Evolutionary conservation across 805 yeast species (phyloP).

Genomic region (Yarrowia deformans): DNA sequence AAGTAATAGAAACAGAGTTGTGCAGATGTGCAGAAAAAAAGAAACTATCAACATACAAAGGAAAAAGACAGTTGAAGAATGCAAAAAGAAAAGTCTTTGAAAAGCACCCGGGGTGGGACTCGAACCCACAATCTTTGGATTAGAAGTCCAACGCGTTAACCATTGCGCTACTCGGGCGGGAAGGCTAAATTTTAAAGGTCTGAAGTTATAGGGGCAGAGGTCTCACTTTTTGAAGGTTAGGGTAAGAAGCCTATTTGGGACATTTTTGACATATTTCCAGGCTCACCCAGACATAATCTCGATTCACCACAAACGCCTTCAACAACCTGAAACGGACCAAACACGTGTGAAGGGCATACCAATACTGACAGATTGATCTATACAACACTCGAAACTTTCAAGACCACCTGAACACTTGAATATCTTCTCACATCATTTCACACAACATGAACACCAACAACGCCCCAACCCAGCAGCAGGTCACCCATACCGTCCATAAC

Average conservation of each 20-base stretch:
- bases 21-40: slow-evolving; percentile 4
- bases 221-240: slow-evolving; percentile 3
- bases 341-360: background rate
- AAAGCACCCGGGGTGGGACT: slow-evolving; percentile 46
- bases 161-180: slow-evolving; percentile 44
- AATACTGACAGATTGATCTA: background rate
- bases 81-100: background rate
- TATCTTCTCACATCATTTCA: background rate
- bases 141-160: slow-evolving; percentile 44
- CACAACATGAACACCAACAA: slow-evolving; percentile 9
- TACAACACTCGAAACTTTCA: background rate
- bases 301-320: slow-evolving; percentile 10
- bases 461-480: slow-evolving; percentile 3
- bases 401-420: background rate
- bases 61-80: no score
- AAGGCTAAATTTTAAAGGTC: background rate
- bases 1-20: background rate
- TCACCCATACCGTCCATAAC: slow-evolving; percentile 25
- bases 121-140: slow-evolving; percentile 47
- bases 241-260: slow-evolving; percentile 1
- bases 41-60: background rate
- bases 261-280: slow-evolving; percentile 9
- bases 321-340: background rate
- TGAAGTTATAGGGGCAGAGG: background rate
- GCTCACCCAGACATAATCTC: background rate